These are phyloP conservation scores for Colletotrichum truncatum DNA, from an alignment of 2,329 filamentous ascomycete species.

Conservation along the genomic window DNA sequence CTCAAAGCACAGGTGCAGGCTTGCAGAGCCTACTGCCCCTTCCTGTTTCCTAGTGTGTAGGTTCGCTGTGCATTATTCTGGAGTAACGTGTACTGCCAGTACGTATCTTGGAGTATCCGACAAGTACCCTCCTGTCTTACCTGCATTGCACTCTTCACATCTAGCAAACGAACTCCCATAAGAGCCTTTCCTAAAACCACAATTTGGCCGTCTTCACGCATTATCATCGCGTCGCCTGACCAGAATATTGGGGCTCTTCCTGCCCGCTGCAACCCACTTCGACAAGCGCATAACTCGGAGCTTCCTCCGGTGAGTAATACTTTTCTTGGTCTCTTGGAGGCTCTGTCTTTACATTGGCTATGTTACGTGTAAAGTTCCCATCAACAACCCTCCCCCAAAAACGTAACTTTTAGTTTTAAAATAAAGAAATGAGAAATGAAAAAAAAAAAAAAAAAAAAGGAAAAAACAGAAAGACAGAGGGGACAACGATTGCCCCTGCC, in stretches of 20 bases:
- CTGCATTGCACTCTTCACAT: not conserved
- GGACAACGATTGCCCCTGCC: not conserved
- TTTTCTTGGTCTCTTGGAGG: no score
- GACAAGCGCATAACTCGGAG: not conserved
- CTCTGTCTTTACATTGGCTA: no score
- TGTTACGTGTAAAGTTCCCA: no score
- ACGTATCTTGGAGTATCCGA: not conserved
- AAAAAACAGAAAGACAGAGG: no score
- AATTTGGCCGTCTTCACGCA: not conserved
- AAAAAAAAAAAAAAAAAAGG: no score
- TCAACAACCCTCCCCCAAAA: no score
- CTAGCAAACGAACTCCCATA: not conserved
- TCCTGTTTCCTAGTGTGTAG: not conserved
- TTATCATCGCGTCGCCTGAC: conserved; percentile 5
- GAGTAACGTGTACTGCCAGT: no score
- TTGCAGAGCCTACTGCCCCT: not conserved
- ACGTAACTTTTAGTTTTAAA: no score
- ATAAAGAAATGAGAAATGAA: no score
- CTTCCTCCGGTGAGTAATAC: not conserved
- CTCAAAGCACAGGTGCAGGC: not conserved
- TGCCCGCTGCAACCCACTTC: not conserved
- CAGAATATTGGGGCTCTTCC: not conserved
- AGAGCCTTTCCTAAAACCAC: not conserved
- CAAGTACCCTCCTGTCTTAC: not conserved
- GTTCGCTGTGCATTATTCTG: not conserved